Evolutionary conservation across 345 rosid genomes (phyloP), one percentile per base, ranked within the genome.

Genomic region (Geranium brycei): DNA sequence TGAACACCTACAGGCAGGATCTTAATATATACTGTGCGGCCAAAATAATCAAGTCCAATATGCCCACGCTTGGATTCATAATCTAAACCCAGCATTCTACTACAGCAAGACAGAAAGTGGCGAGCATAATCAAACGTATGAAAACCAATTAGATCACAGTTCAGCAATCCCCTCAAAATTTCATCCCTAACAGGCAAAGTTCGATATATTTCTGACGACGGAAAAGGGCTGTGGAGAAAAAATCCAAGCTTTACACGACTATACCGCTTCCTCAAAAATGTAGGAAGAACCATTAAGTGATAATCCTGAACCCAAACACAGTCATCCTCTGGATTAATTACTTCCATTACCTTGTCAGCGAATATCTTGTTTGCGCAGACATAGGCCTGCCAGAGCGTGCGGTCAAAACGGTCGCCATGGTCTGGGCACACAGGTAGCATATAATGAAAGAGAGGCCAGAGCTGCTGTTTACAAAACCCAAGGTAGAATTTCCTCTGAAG

Each of bases 401-500:
- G 73, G 51, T 80, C 76, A 59, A 76, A 80, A 19, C 75, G 75
- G 51, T 62, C 63, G 14, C 83, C 78, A 53, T 64, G 62, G 61
- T 76, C 83, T 2, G 75, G 73, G 40, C 69, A 71, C 71, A 80
- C 64, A 14, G 83, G 83, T 12, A 80, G 67, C 80, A 80, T 76
- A 65, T 80, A 80, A 66, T 80, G 83, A 63, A 80, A 80, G 62
- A 80, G 76, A 15, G 83, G 83, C 83, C 83, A 80, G n/a, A 80
- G 23, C 38, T 80, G 70, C 65, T 80, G 83, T 74, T 80, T 80
- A 28, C 80, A 80, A 31, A 80, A 80, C 31, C 80, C 78, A 19
- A 74, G 78, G 61, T 80, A 80, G 57, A 73, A 74, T 17, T 65
- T 80, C 58, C 58, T 69, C 40, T 76, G 66, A 69, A 70, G 66